Percentiles rank a stretch among this genome's conserved stretches.
Evolutionary conservation across 805 yeast species (phyloP).

Genomic region (Nakazawaea holstii): DNA sequence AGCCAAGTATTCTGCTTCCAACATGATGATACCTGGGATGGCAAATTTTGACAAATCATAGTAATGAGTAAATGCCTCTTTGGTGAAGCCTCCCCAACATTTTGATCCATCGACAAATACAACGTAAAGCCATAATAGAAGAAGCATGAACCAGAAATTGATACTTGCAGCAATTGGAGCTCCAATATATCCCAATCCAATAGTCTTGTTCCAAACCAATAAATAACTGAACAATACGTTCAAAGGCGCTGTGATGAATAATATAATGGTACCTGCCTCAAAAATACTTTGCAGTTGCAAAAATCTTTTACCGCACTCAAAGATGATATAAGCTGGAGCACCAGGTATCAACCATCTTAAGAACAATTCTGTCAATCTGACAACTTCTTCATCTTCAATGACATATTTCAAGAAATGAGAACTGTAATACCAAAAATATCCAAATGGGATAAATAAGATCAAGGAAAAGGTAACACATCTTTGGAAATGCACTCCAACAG

Average conservation of each 20-base stretch:
- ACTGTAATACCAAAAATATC: constrained; percentile 59
- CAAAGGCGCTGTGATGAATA: constrained; percentile 65
- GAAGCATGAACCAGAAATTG: constrained; percentile 67
- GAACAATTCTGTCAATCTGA: constrained; percentile 50
- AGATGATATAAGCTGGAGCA: constrained; percentile 67
- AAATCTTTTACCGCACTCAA: constrained; percentile 68
- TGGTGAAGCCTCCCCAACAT: constrained; percentile 65
- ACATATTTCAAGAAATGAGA: constrained; percentile 38
- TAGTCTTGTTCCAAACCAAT: constrained; percentile 51
- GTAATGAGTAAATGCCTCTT: constrained; percentile 29
- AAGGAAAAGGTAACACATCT: constrained; percentile 63
- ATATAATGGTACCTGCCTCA: constrained; percentile 70
- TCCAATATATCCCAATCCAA: constrained; percentile 71
- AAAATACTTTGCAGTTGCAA: constrained; percentile 76
- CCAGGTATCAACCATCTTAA: constrained; percentile 54
- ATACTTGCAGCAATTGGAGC: constrained; percentile 72
- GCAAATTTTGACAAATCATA: constrained; percentile 38
- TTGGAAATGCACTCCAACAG: constrained; percentile 65
- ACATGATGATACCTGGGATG: constrained; percentile 48
- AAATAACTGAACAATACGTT: constrained; percentile 62
- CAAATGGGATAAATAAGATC: constrained; percentile 52
- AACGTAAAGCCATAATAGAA: constrained; percentile 49
- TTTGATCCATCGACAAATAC: constrained; percentile 53
- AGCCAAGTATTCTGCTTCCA: constrained; percentile 52
- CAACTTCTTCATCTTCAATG: constrained; percentile 39